Base-by-base conservation (phyloP, 2,329 filamentous ascomycete genomes). In the Aspergillus ruber region DNA sequence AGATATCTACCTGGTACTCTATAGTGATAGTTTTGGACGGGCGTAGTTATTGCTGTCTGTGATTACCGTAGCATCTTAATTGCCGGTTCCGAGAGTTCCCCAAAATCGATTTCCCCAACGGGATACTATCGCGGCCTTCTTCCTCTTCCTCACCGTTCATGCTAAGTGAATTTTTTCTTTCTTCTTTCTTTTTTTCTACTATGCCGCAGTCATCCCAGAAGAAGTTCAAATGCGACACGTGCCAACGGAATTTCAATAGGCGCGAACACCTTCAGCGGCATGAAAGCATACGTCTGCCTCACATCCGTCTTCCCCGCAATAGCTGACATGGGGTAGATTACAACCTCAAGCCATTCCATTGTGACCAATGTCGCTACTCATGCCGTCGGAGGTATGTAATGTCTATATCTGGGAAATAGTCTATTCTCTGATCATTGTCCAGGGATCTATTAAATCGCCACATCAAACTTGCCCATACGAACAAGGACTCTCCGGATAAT, bases 231-330 rank as follows among this genome's bases (percentile, higher is more conserved):
- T 50, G 48, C 23, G 35, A 21, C 42, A 13, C 43, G 12, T 50
- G 48, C 33, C 39, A 46, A 21, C 44, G 44, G 3, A 23, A 45
- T n/a, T 50, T 50, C 23, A 50, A 42, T 17, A 42, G 49, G 7
- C 45, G 46, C 4, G 49, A 50, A 20, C 49, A 50, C 25, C 36
- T 50, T n/a, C 49, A 50, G 18, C 49, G 49, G 23, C 49, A 50
- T 45, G 3, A 43, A 4, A 50, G 38, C 17, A 50, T 43, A 20
- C 49, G 49, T 50, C 15, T 25, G 45, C 20, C 20, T 20, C 20
- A 20, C 12, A 27, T 12, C 17, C 17, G 6, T 29, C 21, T 39
- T 12, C 29, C 6, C 9, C 20, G 2, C 25, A 23, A 27, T 39
- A 35, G 29, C 29, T 32, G 6, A 32, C 29, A 4, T 18, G 10